A percentile compares a stretch with the other conserved stretches of the same genome.
phyloP scores from a whole-genome alignment of 2,329 filamentous ascomycete genomes.

The Aureobasidium melanogenum region DNA sequence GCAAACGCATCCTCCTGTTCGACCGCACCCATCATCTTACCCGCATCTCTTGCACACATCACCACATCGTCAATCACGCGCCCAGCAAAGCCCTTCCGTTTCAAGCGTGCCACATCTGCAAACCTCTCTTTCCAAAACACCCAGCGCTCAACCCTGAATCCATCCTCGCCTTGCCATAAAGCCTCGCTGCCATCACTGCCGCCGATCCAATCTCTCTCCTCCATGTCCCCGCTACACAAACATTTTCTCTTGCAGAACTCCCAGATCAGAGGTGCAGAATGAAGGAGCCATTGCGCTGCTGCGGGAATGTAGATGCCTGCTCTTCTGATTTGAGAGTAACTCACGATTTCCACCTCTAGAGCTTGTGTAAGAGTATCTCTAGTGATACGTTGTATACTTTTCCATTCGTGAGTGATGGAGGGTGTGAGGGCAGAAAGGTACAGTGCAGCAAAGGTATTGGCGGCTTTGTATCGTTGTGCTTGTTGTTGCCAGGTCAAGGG shows the following conservation, averaged over 20 bases:
- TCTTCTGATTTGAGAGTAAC: neutral
- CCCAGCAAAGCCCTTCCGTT: neutral
- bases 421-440: neutral
- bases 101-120: neutral
- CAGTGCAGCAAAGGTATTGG: neutral
- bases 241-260: neutral
- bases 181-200: neutral
- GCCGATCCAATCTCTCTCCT: neutral
- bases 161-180: neutral
- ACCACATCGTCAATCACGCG: neutral
- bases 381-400: neutral
- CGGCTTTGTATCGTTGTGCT: neutral
- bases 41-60: neutral
- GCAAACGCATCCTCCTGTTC: neutral
- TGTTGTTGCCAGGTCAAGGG: neutral
- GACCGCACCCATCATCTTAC: neutral
- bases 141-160: neutral
- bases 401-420: neutral
- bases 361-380: neutral
- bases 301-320: neutral
- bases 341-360: neutral
- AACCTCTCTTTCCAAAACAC: neutral
- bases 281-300: neutral
- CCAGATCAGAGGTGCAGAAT: neutral
- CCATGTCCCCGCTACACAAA: neutral